Percentiles rank a stretch among this genome's conserved stretches.
phyloP scores from a whole-genome alignment of 306 rosid genomes.

The Vicia faba region DNA sequence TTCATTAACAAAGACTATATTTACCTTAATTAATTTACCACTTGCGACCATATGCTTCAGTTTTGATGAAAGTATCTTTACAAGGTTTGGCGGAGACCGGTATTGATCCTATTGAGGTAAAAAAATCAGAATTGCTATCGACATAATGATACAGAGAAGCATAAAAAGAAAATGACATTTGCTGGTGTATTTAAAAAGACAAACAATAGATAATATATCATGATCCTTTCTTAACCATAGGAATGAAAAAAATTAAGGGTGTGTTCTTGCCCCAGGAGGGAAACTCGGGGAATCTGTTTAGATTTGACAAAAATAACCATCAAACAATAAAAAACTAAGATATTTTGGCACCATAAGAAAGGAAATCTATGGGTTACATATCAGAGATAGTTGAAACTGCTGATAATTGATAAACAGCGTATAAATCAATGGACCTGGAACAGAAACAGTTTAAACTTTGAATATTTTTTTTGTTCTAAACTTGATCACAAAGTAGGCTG shows the following conservation, averaged over 20 bases:
- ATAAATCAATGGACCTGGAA: conserved; percentile 5
- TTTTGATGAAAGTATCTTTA: conserved; percentile 69
- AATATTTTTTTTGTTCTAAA: conserved; percentile 10
- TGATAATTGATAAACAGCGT: conserved; percentile 5
- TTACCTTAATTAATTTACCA: conserved; percentile 85
- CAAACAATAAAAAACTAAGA: background rate
- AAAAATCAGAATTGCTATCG: conserved; percentile 33
- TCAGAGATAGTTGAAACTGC: conserved; percentile 10
- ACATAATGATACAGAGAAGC: conserved; percentile 27
- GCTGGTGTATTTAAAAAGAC: conserved; percentile 16
- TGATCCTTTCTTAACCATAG: conserved; percentile 2
- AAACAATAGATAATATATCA: conserved; percentile 25
- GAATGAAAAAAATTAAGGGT: conserved; percentile 15
- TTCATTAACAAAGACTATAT: conserved; percentile 22
- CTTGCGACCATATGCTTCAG: conserved; percentile 78
- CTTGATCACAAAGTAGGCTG: conserved; percentile 10
- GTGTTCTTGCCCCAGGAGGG: background rate
- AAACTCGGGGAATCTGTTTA: background rate
- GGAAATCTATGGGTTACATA: background rate
- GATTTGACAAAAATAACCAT: conserved; percentile 19
- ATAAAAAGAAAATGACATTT: background rate
- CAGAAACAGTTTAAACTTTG: background rate
- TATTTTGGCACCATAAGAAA: conserved; percentile 14
- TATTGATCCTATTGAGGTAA: conserved; percentile 63
- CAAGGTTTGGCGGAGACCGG: conserved; percentile 75